Evolutionary conservation across 2,329 filamentous ascomycete species (phyloP).

Genomic region (Diplocarpon mali): DNA sequence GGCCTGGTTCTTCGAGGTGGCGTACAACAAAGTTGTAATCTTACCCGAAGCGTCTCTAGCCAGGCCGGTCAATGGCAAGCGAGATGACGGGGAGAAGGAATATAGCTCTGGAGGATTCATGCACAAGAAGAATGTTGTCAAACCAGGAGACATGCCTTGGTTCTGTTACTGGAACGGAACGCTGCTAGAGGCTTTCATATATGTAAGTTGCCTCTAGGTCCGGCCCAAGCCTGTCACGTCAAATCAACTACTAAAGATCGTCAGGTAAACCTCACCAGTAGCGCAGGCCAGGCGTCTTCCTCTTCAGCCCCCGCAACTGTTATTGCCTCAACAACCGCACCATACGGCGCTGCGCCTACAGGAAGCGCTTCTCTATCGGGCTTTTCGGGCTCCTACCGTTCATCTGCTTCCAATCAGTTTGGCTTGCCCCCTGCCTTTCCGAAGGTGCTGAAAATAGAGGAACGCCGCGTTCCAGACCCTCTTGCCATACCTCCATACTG

Average conservation of each 20-base stretch:
- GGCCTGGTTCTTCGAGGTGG: slow-evolving; percentile 50
- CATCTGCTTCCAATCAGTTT: slow-evolving; percentile 13
- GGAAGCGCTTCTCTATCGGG: slow-evolving; percentile 5
- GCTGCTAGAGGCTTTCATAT: slow-evolving; percentile 56
- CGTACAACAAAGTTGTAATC: slow-evolving; percentile 55
- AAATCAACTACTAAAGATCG: background rate
- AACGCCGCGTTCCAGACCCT: slow-evolving; percentile 37
- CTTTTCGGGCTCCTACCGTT: slow-evolving; percentile 11
- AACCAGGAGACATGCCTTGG: slow-evolving; percentile 52
- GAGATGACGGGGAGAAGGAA: slow-evolving; percentile 2
- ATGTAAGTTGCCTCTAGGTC: slow-evolving; percentile 29
- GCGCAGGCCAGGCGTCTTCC: slow-evolving; percentile 23
- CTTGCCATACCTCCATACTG: slow-evolving; percentile 43
- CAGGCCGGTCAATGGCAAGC: slow-evolving; percentile 10
- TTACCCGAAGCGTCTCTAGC: slow-evolving; percentile 24
- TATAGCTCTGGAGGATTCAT: background rate
- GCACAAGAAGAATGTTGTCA: slow-evolving; percentile 28
- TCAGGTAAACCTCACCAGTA: slow-evolving; percentile 27
- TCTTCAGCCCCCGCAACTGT: slow-evolving; percentile 3
- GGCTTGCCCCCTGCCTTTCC: slow-evolving; percentile 34
- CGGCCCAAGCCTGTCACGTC: background rate
- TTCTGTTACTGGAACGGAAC: slow-evolving; percentile 62
- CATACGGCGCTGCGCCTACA: slow-evolving; percentile 23
- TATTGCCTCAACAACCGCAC: background rate
- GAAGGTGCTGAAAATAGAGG: slow-evolving; percentile 53